Conservation (phyloP, 495 filamentous ascomycete genomes). For the Penicillium goetzii region DNA sequence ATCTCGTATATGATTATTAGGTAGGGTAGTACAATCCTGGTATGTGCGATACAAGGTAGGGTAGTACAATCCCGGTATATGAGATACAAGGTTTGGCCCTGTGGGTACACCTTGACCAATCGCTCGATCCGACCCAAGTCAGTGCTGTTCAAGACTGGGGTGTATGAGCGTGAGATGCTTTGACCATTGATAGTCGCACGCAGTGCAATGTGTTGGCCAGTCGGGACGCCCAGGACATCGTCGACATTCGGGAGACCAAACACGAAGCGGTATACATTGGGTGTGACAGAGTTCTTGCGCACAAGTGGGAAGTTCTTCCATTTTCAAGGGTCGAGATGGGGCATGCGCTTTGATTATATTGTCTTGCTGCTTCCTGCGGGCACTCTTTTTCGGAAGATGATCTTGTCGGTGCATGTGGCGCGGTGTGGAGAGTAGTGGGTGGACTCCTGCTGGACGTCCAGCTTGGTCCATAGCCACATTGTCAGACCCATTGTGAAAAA, state of each 20-base stretch:
- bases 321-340: not conserved
- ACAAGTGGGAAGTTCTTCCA: constrained; percentile 43
- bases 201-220: constrained; percentile 55
- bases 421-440: constrained; percentile 30
- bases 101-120: constrained; percentile 46
- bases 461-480: constrained; percentile 29
- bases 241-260: constrained; percentile 48
- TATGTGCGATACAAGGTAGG: too few relatives aligned
- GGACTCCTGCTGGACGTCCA: constrained; percentile 34
- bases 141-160: constrained; percentile 47
- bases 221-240: constrained; percentile 52
- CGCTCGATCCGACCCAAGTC: constrained; percentile 45
- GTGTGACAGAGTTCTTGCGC: constrained; percentile 42
- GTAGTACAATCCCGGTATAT: too few relatives aligned
- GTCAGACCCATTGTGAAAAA: constrained; percentile 30
- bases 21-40: too few relatives aligned
- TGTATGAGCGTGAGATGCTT: constrained; percentile 37
- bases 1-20: too few relatives aligned
- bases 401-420: constrained; percentile 9
- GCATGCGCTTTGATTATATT: constrained; percentile 40
- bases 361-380: constrained; percentile 38
- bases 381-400: constrained; percentile 16
- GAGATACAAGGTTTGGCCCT: too few relatives aligned
- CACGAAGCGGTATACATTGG: constrained; percentile 50
- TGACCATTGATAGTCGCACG: constrained; percentile 41